Conservation (phyloP, 345 rosid species). For the Boechera stricta region DNA sequence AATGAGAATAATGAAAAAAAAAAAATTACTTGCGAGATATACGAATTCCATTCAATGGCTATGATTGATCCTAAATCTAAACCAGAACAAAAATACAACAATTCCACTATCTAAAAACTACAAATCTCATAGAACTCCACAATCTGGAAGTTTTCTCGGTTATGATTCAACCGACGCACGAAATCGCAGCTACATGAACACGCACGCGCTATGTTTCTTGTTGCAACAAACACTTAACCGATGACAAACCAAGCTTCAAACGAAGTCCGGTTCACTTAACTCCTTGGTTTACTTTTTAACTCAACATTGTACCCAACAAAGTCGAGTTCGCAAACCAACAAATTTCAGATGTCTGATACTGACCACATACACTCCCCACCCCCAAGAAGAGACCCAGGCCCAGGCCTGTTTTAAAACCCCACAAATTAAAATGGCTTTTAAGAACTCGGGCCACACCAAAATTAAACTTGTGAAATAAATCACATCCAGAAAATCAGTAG, state of each 20-base stretch:
- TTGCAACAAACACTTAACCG: not conserved
- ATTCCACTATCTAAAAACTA: not conserved
- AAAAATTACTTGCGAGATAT: too few species aligned
- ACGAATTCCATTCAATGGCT: too few species aligned
- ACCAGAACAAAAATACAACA: not conserved
- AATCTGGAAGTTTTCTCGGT: not conserved
- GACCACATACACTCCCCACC: not conserved
- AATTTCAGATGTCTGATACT: not conserved
- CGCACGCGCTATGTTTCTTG: too few species aligned
- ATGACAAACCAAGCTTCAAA: not conserved
- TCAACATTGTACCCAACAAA: not conserved
- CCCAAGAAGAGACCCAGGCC: not conserved
- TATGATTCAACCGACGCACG: not conserved
- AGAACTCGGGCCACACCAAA: conserved; percentile 3
- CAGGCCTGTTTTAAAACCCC: not conserved
- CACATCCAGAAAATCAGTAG: not conserved
- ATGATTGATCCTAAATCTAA: not conserved
- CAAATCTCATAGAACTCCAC: not conserved
- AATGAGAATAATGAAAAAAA: too few species aligned
- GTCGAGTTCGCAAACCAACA: not conserved
- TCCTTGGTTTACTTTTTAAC: not conserved
- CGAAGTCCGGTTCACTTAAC: not conserved
- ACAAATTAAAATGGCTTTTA: not conserved
- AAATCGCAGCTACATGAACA: not conserved
- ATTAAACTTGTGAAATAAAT: not conserved